Base-by-base conservation (phyloP, 768 basidiomycete genomes). In the Boletellus ananas region DNA sequence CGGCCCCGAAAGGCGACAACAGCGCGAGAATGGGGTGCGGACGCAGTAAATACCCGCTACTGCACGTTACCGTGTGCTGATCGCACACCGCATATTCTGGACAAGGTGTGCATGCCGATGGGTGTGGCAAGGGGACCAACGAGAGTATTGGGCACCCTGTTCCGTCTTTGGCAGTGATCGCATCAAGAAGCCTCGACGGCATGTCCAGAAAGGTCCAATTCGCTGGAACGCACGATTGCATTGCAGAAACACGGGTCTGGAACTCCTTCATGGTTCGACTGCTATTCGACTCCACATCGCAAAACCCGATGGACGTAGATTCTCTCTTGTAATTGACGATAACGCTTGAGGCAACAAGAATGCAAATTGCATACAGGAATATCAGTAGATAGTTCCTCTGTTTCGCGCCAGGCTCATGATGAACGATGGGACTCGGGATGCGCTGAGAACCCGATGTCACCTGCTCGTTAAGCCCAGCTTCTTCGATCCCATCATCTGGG, bases 241-340 rank as follows among this genome's bases (percentile, higher is more conserved):
- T 68, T 33, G 77, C 76, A n/a, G 69, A 60, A 47, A 78, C 68
- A 37, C 69, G 69, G 6, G 68, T 70, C 38, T 76, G 73, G 17
- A 83, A 57, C 13, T 65, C 69, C 50, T 80, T 79, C 43, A 90
- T 67, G 3, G 72, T 70, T 20, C 58, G 65, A 64, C 86, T 93
- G 25, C 82, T 85, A 56, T 74, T 70, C 49, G 66, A 79, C 17
- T 79, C 84, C 33, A 78, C 67, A 54, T 88, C 81, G 61, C 90
- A 93, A 67, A 81, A 93, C 5, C 91, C 90, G 57, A 93, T 82
- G 11, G 74, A 65, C 3, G 83, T 72, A 6, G 90, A 90, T 57
- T 86, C 81, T 12, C 57, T 51, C 69, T 90, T 90, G 73, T 81
- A 87, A 16, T 73, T 72, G 58, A 74, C 56, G 17, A 74, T 53